A percentile compares a stretch with the other conserved stretches of the same genome.
Evolutionary conservation across 805 yeast genomes (phyloP).

Genomic region (Starmera quercuum): DNA sequence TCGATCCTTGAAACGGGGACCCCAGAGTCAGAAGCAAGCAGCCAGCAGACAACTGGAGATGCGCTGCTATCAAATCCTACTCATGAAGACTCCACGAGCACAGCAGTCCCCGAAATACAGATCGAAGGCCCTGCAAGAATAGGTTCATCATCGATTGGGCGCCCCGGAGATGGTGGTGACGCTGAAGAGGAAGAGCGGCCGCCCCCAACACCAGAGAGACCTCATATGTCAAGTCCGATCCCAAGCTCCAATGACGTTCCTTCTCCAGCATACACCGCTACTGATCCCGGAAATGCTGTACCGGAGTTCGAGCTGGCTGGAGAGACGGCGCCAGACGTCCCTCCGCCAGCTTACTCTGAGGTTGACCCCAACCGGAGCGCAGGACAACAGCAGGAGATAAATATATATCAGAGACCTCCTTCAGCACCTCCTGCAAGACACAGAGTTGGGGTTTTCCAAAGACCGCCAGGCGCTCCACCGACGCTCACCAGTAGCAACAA

Average conservation of each 20-base stretch:
- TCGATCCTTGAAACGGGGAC: background rate
- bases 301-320: background rate
- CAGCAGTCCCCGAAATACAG: too few relatives aligned
- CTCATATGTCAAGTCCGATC: background rate
- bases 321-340: conserved; percentile 11
- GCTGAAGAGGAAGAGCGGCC: too few relatives aligned
- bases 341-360: conserved; percentile 31
- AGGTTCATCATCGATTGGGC: too few relatives aligned
- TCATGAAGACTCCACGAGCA: too few relatives aligned
- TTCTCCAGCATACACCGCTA: conserved; percentile 21
- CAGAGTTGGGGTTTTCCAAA: background rate
- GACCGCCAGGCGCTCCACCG: background rate
- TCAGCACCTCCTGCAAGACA: conserved; percentile 6
- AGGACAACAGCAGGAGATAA: conserved; percentile 2
- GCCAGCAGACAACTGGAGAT: too few relatives aligned
- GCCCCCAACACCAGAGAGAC: background rate
- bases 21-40: too few relatives aligned
- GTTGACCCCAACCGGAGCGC: conserved; percentile 16
- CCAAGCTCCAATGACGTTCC: conserved; percentile 6
- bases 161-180: too few relatives aligned
- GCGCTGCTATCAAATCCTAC: too few relatives aligned
- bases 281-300: conserved; percentile 19
- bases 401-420: conserved; percentile 4
- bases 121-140: too few relatives aligned
- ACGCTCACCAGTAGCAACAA: background rate